Evolutionary conservation across 2,329 filamentous ascomycete genomes (phyloP).

Genomic region (Byssochlamys sp.): DNA sequence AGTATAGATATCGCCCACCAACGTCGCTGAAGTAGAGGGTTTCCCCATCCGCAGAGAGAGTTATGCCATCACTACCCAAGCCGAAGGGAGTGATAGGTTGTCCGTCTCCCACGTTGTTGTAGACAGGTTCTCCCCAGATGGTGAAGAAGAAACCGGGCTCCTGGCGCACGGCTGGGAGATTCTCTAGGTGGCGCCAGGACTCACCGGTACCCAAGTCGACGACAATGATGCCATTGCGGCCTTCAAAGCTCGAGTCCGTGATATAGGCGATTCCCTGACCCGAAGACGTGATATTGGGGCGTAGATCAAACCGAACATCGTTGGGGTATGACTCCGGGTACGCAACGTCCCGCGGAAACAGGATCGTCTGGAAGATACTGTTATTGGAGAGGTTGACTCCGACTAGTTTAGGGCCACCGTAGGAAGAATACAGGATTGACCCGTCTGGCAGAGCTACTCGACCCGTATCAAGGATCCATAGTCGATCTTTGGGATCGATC

Average conservation of each 20-base stretch:
- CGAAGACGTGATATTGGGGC: slow-evolving; percentile 28
- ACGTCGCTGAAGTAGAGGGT: slow-evolving; percentile 41
- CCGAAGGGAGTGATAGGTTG: slow-evolving; percentile 29
- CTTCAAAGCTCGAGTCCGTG: slow-evolving; percentile 42
- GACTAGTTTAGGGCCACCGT: slow-evolving; percentile 44
- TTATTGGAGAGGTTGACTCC: slow-evolving; percentile 40
- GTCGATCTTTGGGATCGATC: slow-evolving; percentile 40
- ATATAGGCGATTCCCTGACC: slow-evolving; percentile 45
- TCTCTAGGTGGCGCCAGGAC: slow-evolving; percentile 42
- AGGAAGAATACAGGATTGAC: slow-evolving; percentile 35
- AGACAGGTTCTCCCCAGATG: slow-evolving; percentile 41
- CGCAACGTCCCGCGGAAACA: slow-evolving; percentile 40
- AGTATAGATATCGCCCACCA: slow-evolving; percentile 37
- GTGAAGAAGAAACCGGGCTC: slow-evolving; percentile 40
- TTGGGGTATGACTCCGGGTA: slow-evolving; percentile 44
- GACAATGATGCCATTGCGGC: slow-evolving; percentile 42
- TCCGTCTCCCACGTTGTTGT: slow-evolving; percentile 29
- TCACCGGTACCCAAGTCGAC: slow-evolving; percentile 43
- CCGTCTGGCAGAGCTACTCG: slow-evolving; percentile 35
- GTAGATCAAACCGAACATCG: slow-evolving; percentile 47
- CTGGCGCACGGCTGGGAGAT: slow-evolving; percentile 31
- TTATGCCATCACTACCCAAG: slow-evolving; percentile 44
- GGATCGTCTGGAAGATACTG: slow-evolving; percentile 41
- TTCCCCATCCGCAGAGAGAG: slow-evolving; percentile 39
- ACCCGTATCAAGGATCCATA: slow-evolving; percentile 48